A percentile compares a stretch with the other conserved stretches of the same genome.
phyloP scores from a whole-genome alignment of 768 basidiomycete genomes.

The Dictyophora rubrovolvata region DNA sequence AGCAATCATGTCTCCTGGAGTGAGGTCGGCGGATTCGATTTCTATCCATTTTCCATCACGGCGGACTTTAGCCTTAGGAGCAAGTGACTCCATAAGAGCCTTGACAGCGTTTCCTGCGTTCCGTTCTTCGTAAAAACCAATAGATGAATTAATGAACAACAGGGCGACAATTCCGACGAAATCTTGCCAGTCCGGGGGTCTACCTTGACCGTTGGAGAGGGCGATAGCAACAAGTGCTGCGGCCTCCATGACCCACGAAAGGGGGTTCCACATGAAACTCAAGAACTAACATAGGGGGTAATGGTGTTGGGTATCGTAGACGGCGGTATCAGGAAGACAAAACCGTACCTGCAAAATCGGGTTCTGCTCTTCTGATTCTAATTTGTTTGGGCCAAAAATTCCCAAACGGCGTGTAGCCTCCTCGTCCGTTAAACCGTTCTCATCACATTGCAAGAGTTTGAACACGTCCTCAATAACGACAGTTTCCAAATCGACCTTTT shows the following conservation, averaged over 20 bases:
- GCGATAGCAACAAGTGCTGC: slow-evolving; percentile 91
- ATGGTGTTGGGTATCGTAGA: neutral
- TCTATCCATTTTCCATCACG: slow-evolving; percentile 80
- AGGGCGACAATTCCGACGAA: slow-evolving; percentile 93
- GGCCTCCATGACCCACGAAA: slow-evolving; percentile 99
- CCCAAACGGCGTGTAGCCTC: slow-evolving; percentile 80
- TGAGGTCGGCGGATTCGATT: slow-evolving; percentile 81
- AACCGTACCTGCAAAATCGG: slow-evolving; percentile 68
- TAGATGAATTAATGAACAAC: slow-evolving; percentile 87
- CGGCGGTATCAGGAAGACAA: neutral
- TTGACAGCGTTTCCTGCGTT: slow-evolving; percentile 98
- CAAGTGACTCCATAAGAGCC: slow-evolving; percentile 98
- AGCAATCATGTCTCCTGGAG: slow-evolving; percentile 91
- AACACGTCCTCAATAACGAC: slow-evolving; percentile 96
- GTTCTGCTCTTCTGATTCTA: slow-evolving; percentile 85
- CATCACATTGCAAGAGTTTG: slow-evolving; percentile 85
- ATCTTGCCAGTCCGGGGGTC: slow-evolving; percentile 93
- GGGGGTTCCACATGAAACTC: slow-evolving; percentile 99
- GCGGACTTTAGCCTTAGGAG: slow-evolving; percentile 92
- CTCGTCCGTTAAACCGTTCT: slow-evolving; percentile 61
- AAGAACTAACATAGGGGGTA: slow-evolving; percentile 45
- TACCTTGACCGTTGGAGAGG: slow-evolving; percentile 81
- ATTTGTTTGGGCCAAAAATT: slow-evolving; percentile 94
- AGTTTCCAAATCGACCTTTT: slow-evolving; percentile 98
- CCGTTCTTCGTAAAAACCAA: slow-evolving; percentile 97